phyloP scores from a whole-genome alignment of 768 basidiomycete species.

The Tylopilus balloui region DNA sequence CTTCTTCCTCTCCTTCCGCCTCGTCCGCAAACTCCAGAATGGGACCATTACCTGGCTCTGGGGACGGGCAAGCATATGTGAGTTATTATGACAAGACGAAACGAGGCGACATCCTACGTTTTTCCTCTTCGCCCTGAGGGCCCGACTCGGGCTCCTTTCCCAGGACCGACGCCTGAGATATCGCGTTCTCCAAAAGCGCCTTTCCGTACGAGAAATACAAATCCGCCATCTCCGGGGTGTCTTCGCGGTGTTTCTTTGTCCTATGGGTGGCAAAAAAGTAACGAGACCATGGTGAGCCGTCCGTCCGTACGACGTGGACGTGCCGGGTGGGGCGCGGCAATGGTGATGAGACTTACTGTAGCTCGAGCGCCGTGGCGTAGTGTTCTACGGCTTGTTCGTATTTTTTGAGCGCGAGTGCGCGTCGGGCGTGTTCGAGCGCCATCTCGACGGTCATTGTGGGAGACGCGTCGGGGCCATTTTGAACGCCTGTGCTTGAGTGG shows the following conservation, averaged over 20 bases:
- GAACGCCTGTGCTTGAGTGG: background rate
- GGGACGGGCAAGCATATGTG: constrained; percentile 16
- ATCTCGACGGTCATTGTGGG: constrained; percentile 42
- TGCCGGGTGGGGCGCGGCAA: no score
- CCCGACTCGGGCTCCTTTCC: constrained; percentile 72
- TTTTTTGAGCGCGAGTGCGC: constrained; percentile 83
- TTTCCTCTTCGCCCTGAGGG: constrained; percentile 38
- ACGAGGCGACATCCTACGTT: constrained; percentile 23
- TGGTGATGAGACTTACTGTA: constrained; percentile 57
- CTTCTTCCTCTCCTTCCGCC: constrained; percentile 58
- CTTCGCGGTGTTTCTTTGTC: constrained; percentile 70
- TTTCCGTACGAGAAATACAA: constrained; percentile 89
- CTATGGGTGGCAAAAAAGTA: no score
- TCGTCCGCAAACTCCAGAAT: constrained; percentile 81
- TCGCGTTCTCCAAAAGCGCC: constrained; percentile 89
- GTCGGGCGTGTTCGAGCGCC: constrained; percentile 74
- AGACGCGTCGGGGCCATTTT: constrained; percentile 25
- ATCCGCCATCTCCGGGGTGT: constrained; percentile 81
- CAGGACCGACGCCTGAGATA: constrained; percentile 79
- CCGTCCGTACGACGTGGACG: background rate
- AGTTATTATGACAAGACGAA: background rate
- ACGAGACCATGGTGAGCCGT: background rate
- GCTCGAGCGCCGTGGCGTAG: constrained; percentile 80
- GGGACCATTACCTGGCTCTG: constrained; percentile 44
- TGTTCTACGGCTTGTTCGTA: constrained; percentile 82